phyloP scores from a whole-genome alignment of 208 protist genomes.

The Wallacemonas sp. region DNA sequence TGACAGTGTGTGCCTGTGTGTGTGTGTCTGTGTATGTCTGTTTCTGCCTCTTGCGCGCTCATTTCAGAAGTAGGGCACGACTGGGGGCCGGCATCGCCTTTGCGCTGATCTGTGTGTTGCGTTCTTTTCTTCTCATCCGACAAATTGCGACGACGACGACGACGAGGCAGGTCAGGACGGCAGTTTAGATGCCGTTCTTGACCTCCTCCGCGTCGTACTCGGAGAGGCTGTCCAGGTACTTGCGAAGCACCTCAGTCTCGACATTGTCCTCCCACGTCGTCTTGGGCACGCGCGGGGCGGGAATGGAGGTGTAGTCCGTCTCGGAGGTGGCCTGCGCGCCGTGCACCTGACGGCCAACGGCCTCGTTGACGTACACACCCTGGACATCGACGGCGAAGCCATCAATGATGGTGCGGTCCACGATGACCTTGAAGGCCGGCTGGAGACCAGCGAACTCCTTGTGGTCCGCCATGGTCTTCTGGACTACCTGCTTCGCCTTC shows the following conservation, averaged over 20 bases:
- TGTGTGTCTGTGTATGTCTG: background rate
- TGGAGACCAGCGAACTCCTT: slow-evolving; percentile 69
- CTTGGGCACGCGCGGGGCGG: slow-evolving; percentile 44
- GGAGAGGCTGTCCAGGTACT: slow-evolving; percentile 83
- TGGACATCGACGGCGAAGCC: slow-evolving; percentile 89
- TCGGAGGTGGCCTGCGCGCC: slow-evolving; percentile 37
- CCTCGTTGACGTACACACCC: slow-evolving; percentile 79
- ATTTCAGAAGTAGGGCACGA: too few relatives aligned
- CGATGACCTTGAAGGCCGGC: slow-evolving; percentile 73
- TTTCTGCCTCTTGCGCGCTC: too few relatives aligned
- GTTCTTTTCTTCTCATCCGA: too few relatives aligned
- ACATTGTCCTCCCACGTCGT: slow-evolving; percentile 88
- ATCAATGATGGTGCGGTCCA: slow-evolving; percentile 81
- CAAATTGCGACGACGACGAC: too few relatives aligned
- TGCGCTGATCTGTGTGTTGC: too few relatives aligned
- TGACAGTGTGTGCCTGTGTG: background rate
- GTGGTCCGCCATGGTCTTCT: slow-evolving; percentile 64
- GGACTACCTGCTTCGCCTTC: slow-evolving; percentile 71
- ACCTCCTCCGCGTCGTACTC: slow-evolving; percentile 87
- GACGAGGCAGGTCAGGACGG: too few relatives aligned
- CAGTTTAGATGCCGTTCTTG: slow-evolving; percentile 83
- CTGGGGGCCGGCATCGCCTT: too few relatives aligned
- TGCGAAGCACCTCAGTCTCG: slow-evolving; percentile 84
- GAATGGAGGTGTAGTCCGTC: slow-evolving; percentile 85
- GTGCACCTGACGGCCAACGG: slow-evolving; percentile 52